A percentile compares a stretch with the other conserved stretches of the same genome.
Evolutionary conservation across 495 filamentous ascomycete species (phyloP).

Genomic region (Neurospora sp.): DNA sequence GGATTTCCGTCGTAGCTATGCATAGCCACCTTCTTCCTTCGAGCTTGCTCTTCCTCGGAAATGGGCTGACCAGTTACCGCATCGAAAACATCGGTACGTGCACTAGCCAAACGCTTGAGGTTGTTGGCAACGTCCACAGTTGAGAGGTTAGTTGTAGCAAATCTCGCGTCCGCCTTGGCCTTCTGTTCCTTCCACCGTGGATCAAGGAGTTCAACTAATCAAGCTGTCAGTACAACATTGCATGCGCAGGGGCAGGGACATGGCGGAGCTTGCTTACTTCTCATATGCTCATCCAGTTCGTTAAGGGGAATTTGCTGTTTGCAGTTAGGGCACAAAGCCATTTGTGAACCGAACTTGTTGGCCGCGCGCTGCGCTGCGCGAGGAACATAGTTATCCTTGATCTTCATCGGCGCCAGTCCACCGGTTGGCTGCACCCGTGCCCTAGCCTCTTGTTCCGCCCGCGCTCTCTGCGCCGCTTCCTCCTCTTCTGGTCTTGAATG

Average conservation of each 20-base stretch:
- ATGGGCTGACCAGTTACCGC: slow-evolving; percentile 54
- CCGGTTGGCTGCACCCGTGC: slow-evolving; percentile 16
- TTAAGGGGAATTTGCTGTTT: slow-evolving; percentile 75
- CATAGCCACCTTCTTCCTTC: slow-evolving; percentile 62
- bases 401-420: slow-evolving; percentile 71
- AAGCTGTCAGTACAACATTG: slow-evolving; percentile 1
- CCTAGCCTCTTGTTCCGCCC: slow-evolving; percentile 68
- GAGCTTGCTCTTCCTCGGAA: slow-evolving; percentile 61
- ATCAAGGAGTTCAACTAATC: slow-evolving; percentile 66
- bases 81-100: slow-evolving; percentile 88
- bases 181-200: slow-evolving; percentile 94
- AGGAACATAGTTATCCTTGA: slow-evolving; percentile 85
- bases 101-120: slow-evolving; percentile 90
- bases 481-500: slow-evolving; percentile 39
- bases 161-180: slow-evolving; percentile 74
- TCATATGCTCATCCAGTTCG: slow-evolving; percentile 90
- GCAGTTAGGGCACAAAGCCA: slow-evolving; percentile 88
- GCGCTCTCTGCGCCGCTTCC: slow-evolving; percentile 58
- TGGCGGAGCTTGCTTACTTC: slow-evolving; percentile 42
- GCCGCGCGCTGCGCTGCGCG: slow-evolving; percentile 63
- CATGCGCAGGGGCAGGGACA: slow-evolving; percentile 3
- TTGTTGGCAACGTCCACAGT: slow-evolving; percentile 86
- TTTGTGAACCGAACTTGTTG: slow-evolving; percentile 51
- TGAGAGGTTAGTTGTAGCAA: slow-evolving; percentile 76
- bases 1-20: slow-evolving; percentile 57